phyloP scores from a whole-genome alignment of 2,329 filamentous ascomycete species.

The Colletotrichum australisinense region DNA sequence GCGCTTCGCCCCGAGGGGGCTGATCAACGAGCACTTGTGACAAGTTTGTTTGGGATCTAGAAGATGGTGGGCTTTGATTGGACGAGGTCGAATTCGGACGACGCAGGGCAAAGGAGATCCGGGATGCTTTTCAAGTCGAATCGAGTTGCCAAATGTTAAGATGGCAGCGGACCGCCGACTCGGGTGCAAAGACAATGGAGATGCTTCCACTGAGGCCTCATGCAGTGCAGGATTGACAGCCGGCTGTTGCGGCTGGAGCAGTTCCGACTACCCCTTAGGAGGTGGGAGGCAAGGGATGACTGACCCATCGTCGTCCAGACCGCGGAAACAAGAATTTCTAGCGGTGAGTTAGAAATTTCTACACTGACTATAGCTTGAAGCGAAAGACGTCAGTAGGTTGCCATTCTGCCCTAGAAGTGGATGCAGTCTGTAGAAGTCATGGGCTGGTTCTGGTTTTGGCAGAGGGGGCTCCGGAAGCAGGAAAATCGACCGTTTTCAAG shows the following conservation, averaged over 20 bases:
- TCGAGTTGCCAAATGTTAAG: conserved; percentile 3
- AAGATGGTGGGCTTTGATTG: conserved; percentile 20
- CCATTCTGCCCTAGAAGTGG: neutral
- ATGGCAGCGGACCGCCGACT: neutral
- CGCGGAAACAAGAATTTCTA: neutral
- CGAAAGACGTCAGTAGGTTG: neutral
- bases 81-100: neutral
- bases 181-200: neutral
- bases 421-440: neutral
- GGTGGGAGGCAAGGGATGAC: conserved; percentile 13
- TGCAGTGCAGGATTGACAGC: conserved; percentile 34
- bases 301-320: conserved; percentile 11
- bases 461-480: conserved; percentile 11
- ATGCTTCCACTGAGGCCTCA: conserved; percentile 4
- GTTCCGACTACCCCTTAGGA: conserved; percentile 8
- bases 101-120: neutral
- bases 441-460: neutral
- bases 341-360: neutral
- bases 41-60: conserved; percentile 34
- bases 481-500: conserved; percentile 7
- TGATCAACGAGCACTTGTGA: conserved; percentile 31
- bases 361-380: neutral
- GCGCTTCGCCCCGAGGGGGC: conserved; percentile 8
- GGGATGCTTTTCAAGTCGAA: neutral
- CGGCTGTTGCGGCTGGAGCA: conserved; percentile 14